phyloP scores from a whole-genome alignment of 2,329 filamentous ascomycete species.

The Thielaviopsis populi region DNA sequence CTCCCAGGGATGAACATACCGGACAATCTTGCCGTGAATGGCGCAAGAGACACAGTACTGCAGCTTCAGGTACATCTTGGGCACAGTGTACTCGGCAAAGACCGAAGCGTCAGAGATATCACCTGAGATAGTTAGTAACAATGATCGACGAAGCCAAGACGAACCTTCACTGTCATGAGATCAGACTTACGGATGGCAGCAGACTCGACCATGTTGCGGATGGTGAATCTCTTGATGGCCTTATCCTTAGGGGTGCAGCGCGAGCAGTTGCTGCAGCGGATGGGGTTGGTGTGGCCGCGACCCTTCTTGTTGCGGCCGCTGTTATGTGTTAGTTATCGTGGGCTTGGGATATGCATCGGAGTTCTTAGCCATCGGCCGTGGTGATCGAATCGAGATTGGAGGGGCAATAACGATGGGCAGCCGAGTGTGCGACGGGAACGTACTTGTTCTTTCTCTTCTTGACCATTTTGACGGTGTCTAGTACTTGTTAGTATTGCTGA shows the following conservation, averaged over 20 bases:
- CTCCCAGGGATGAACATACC: conserved; percentile 61
- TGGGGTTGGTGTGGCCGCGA: conserved; percentile 98
- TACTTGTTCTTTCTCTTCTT: conserved; percentile 61
- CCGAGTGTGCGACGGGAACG: conserved; percentile 21
- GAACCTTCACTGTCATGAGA: background rate
- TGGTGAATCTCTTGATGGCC: conserved; percentile 99
- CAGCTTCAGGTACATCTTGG: conserved; percentile 99
- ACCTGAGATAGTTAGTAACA: conserved; percentile 41
- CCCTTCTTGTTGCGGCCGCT: conserved; percentile 99
- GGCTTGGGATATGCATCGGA: conserved; percentile 16
- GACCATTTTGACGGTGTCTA: conserved; percentile 50
- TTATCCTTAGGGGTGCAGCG: conserved; percentile 97
- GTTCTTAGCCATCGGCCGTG: background rate
- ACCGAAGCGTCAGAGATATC: conserved; percentile 99
- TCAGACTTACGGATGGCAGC: conserved; percentile 87
- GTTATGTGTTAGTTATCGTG: conserved; percentile 18
- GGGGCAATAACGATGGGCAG: background rate
- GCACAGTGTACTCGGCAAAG: conserved; percentile 97
- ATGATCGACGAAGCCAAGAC: background rate
- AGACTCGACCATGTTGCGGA: conserved; percentile 99
- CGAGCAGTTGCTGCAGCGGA: conserved; percentile 61
- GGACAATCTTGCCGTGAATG: conserved; percentile 99
- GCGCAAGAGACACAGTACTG: conserved; percentile 99
- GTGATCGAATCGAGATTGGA: background rate
- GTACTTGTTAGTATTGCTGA: conserved; percentile 23